These are phyloP conservation scores for Tranzscheliella williamsii DNA, from an alignment of 1,284 basidiomycete species.

Conservation along the genomic window DNA sequence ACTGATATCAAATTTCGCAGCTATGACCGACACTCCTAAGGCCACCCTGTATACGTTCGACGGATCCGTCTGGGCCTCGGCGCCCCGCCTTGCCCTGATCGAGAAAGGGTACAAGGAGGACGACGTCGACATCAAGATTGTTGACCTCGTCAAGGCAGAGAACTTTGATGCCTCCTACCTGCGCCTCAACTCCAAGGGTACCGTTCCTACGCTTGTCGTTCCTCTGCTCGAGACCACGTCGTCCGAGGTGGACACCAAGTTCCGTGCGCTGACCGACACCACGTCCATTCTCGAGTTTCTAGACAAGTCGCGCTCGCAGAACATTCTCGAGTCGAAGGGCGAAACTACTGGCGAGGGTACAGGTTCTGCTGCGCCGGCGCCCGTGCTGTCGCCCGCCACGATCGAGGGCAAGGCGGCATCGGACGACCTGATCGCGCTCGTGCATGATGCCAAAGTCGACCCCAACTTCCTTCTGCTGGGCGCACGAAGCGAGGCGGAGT, in stretches of 20 bases:
- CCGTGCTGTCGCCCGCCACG: conserved; percentile 76
- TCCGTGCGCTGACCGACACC: conserved; percentile 76
- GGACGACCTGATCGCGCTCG: conserved; percentile 69
- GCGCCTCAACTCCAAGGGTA: conserved; percentile 79
- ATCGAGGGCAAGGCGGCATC: conserved; percentile 70
- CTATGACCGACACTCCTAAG: conserved; percentile 31
- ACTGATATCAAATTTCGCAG: background rate
- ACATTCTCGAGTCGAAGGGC: conserved; percentile 70
- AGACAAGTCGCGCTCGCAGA: conserved; percentile 27
- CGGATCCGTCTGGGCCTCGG: conserved; percentile 45
- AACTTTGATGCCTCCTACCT: conserved; percentile 72
- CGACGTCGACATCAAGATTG: conserved; percentile 50
- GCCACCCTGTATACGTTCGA: conserved; percentile 47
- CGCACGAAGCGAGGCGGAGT: conserved; percentile 59
- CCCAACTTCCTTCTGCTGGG: conserved; percentile 64
- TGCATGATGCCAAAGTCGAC: conserved; percentile 67
- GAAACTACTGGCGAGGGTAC: conserved; percentile 65
- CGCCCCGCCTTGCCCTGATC: conserved; percentile 36
- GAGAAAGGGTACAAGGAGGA: conserved; percentile 42
- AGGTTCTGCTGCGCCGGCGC: conserved; percentile 70
- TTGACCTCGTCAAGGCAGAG: conserved; percentile 61
- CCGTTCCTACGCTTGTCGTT: conserved; percentile 81
- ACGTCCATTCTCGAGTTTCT: conserved; percentile 80
- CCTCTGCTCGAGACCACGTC: conserved; percentile 74
- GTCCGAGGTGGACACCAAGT: conserved; percentile 75